Percentiles rank a stretch among this genome's conserved stretches.
Evolutionary conservation across 768 basidiomycete species (phyloP).

Genomic region (Xerocomellus dryophilus): DNA sequence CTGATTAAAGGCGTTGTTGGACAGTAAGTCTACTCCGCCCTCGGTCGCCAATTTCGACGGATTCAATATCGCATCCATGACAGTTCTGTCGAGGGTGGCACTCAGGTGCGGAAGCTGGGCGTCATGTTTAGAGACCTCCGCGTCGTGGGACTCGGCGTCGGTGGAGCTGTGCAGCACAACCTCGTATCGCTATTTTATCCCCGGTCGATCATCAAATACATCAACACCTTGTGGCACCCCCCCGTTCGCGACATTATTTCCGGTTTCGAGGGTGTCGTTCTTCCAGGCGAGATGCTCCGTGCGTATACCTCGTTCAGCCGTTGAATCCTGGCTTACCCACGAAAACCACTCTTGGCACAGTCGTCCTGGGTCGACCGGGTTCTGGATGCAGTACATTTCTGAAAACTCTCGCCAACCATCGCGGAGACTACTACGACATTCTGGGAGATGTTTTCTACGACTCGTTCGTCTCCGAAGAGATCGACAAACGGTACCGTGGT

Average conservation of each 20-base stretch:
- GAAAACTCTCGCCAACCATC: constrained; percentile 49
- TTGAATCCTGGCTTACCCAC: not conserved
- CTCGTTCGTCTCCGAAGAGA: constrained; percentile 43
- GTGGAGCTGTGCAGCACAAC: constrained; percentile 45
- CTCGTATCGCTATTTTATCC: constrained; percentile 54
- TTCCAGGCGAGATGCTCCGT: constrained; percentile 76
- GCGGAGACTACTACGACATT: constrained; percentile 40
- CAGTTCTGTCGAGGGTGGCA: constrained; percentile 34
- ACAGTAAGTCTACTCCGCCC: constrained; percentile 1
- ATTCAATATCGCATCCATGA: not conserved
- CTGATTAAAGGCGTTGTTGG: constrained; percentile 15
- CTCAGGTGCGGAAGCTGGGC: constrained; percentile 43
- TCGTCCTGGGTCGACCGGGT: constrained; percentile 82
- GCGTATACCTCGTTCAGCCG: constrained; percentile 33
- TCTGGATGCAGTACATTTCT: constrained; percentile 53
- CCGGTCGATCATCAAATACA: constrained; percentile 33
- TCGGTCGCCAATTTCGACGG: not conserved
- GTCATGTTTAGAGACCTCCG: constrained; percentile 50
- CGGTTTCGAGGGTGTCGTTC: constrained; percentile 61
- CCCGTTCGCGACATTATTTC: constrained; percentile 60
- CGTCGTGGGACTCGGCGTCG: constrained; percentile 48
- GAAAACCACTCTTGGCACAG: constrained; percentile 32
- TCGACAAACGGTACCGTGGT: constrained; percentile 46
- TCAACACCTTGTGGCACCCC: constrained; percentile 54
- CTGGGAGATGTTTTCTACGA: constrained; percentile 43